Evolutionary conservation across 768 basidiomycete species (phyloP), one percentile per base, ranked within the genome.

Genomic region (Termitomyces sp.): DNA sequence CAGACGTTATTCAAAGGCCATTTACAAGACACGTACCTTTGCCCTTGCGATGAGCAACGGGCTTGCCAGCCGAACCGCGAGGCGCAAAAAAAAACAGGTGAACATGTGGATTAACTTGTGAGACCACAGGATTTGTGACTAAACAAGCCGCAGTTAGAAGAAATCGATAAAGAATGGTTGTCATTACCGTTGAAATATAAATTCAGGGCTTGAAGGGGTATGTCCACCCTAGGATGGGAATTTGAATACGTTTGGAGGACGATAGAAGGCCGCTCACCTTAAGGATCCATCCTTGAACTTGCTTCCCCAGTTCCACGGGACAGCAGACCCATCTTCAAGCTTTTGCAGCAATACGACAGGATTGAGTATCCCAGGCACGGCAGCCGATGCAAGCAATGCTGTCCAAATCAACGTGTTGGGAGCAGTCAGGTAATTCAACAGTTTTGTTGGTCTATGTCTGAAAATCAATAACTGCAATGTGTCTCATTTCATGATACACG

Each of bases 281-380:
- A 97, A 70, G 25, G 91, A 94, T 3, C 94, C 94, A 64, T 98
- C 94, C 66, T 91, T 95, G 71, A 95, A 98, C 57, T 88, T 81
- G 58, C 89, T 92, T 23, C 94, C 95, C 86, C 93, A 94, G 66
- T 89, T 96, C 89, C 94, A 95, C 0, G 94, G 94, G 7, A 91
- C 81, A 51, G 94, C 73, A 38, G 76, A 81, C 1, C 92, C 94
- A 57, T 87, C 86, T 56, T 77, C 82, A 22, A 87, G 79, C 70
- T 96, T 98, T 66, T 93, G 89, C 89, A 99, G 91, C 51, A 99
- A 71, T 0, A 94, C 94, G 15, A 98, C 96, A 5, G 96, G 94
- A 61, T 97, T 95, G 39, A 98, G 68, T 60, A 98, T 96, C 0
- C 96, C 94, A 0, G 95, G 96, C 2, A 97, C 95, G 22, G 96